phyloP scores from a whole-genome alignment of 1,284 basidiomycete species.

The Cystobasidium sp. region DNA sequence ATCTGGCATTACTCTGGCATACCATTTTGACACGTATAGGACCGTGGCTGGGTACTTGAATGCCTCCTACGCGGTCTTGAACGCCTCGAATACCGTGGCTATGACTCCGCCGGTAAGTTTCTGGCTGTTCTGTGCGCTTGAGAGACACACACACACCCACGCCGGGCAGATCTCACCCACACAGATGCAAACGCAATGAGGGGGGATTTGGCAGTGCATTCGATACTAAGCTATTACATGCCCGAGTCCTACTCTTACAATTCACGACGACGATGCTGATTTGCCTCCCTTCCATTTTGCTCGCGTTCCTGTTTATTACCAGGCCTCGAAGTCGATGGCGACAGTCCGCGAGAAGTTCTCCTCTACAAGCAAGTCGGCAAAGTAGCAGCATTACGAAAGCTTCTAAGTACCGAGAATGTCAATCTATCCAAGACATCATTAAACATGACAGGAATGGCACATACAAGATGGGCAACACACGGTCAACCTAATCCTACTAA shows the following conservation, averaged over 20 bases:
- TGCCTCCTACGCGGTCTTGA: constrained; percentile 89
- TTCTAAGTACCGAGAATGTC: constrained; percentile 76
- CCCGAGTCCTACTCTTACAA: background rate
- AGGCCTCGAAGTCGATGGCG: constrained; percentile 93
- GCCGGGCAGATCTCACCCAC: background rate
- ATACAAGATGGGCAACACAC: constrained; percentile 99
- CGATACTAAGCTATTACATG: no score
- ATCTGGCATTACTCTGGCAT: background rate
- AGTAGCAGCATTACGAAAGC: constrained; percentile 89
- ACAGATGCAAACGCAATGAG: no score
- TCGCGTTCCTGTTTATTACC: background rate
- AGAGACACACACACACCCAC: background rate
- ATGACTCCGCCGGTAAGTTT: constrained; percentile 80
- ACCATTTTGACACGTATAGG: constrained; percentile 61
- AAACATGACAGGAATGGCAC: constrained; percentile 94
- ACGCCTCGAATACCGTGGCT: constrained; percentile 93
- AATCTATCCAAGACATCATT: constrained; percentile 76
- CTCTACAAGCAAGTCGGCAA: constrained; percentile 99
- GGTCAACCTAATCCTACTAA: constrained; percentile 82
- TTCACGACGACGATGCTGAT: background rate
- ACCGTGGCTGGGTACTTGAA: constrained; percentile 89
- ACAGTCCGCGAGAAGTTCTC: constrained; percentile 71
- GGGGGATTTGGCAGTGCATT: no score
- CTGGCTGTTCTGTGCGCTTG: background rate
- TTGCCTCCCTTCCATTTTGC: background rate